A percentile compares a stretch with the other conserved stretches of the same genome.
These are phyloP conservation scores for Kuraishia molischiana DNA, from an alignment of 805 yeast genomes.

Conservation along the genomic window DNA sequence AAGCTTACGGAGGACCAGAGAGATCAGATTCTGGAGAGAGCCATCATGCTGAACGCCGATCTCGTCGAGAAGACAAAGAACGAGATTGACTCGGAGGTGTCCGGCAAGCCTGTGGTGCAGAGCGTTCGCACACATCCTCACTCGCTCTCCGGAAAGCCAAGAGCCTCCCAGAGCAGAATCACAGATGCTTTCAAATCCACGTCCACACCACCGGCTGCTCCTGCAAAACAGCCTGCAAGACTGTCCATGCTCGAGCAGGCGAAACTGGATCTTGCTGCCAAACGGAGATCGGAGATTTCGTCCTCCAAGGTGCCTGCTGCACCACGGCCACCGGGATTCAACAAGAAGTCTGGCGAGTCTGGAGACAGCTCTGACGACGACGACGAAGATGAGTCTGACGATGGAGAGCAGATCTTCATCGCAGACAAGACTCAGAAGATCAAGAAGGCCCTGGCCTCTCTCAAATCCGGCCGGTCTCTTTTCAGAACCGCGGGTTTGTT, in stretches of 20 bases:
- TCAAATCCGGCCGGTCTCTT: not conserved
- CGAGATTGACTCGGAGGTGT: not conserved
- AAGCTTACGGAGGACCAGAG: slow-evolving; percentile 62
- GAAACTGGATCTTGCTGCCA: slow-evolving; percentile 17
- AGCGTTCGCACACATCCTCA: too few relatives aligned
- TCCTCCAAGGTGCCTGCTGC: slow-evolving; percentile 29
- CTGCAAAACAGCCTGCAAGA: slow-evolving; percentile 15
- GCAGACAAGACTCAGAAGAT: not conserved
- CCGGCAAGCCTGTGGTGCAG: slow-evolving; percentile 1
- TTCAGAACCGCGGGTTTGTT: slow-evolving; percentile 5
- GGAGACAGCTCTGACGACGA: slow-evolving; percentile 16
- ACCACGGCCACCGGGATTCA: slow-evolving; percentile 46
- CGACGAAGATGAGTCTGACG: slow-evolving; percentile 10
- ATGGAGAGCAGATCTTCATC: slow-evolving; percentile 20
- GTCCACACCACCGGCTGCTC: slow-evolving; percentile 7
- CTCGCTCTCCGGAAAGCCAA: too few relatives aligned
- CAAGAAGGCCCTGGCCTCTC: not conserved
- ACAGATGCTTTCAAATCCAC: slow-evolving; percentile 3
- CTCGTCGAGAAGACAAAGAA: slow-evolving; percentile 39
- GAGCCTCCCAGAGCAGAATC: not conserved
- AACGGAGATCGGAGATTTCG: not conserved
- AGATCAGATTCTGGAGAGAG: slow-evolving; percentile 49
- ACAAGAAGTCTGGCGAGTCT: slow-evolving; percentile 18
- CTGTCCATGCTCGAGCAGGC: slow-evolving; percentile 26
- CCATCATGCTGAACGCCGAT: slow-evolving; percentile 40